Conservation (phyloP, 192 early-diverging fungal species). For the Hyaloraphidium curvatum region DNA sequence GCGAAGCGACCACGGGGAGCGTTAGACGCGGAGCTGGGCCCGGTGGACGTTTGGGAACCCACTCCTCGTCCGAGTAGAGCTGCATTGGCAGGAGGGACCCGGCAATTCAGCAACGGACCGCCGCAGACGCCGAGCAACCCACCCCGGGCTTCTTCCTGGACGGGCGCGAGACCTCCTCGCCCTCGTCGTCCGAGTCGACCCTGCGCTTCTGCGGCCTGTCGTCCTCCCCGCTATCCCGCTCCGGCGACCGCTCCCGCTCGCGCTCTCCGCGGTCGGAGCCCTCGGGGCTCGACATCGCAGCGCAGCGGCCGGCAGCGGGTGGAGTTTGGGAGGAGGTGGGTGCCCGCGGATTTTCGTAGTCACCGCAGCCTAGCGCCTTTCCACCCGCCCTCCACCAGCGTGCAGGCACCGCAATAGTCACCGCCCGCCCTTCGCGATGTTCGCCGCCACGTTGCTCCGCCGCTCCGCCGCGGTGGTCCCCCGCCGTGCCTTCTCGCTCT, state of each 20-base stretch:
- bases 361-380: no score
- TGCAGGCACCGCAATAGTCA: no score
- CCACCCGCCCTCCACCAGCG: no score
- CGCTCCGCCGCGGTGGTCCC: background rate
- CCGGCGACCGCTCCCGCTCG: no score
- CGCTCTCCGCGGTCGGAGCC: no score
- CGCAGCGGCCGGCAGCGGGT: no score
- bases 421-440: background rate
- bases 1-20: background rate
- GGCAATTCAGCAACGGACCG: background rate
- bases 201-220: background rate
- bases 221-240: no score
- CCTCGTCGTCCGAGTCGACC: constrained; percentile 6
- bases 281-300: no score
- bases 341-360: no score
- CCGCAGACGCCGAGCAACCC: background rate
- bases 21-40: background rate
- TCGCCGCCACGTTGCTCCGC: background rate
- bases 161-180: constrained; percentile 11
- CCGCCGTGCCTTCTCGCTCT: background rate
- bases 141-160: constrained; percentile 10
- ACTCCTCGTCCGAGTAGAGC: constrained; percentile 14
- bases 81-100: background rate
- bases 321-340: no score
- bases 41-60: background rate